These are phyloP conservation scores for Bretschneidera sinensis DNA, from an alignment of 345 rosid species.

Conservation along the genomic window DNA sequence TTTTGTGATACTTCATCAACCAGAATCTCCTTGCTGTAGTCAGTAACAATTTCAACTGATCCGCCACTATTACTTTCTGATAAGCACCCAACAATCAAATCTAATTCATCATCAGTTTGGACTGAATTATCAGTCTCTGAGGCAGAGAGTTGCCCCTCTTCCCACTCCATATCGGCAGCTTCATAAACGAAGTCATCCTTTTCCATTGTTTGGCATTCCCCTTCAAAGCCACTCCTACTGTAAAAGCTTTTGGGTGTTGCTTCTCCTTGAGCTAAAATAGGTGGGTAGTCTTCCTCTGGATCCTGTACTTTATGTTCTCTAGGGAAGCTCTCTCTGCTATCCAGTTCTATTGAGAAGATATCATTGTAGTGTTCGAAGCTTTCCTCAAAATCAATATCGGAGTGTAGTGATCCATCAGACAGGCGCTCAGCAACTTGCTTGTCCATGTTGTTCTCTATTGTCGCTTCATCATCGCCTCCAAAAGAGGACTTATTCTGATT, in stretches of 20 bases:
- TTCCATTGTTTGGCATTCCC: constrained; percentile 17
- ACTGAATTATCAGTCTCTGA: constrained; percentile 15
- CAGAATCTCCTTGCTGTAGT: constrained; percentile 21
- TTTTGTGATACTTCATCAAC: constrained; percentile 21
- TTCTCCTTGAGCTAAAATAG: constrained; percentile 17
- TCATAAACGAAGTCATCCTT: constrained; percentile 23
- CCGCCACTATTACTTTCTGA: constrained; percentile 12
- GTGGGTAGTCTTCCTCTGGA: constrained; percentile 10
- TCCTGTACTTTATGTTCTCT: constrained; percentile 12
- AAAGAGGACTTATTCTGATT: neutral
- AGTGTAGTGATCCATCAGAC: constrained; percentile 34
- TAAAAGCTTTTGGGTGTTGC: neutral
- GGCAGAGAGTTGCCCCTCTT: constrained; percentile 17
- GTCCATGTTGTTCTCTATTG: constrained; percentile 9
- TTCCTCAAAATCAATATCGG: constrained; percentile 33
- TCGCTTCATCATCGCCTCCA: constrained; percentile 8
- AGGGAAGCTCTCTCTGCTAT: neutral
- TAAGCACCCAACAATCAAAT: constrained; percentile 9
- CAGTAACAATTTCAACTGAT: constrained; percentile 12
- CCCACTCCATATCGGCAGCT: constrained; percentile 48
- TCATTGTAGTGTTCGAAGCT: neutral
- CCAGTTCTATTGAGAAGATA: constrained; percentile 3
- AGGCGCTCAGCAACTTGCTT: constrained; percentile 30
- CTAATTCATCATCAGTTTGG: constrained; percentile 21
- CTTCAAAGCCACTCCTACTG: constrained; percentile 13